phyloP scores from a whole-genome alignment of 345 rosid species.

The Corchorus capsularis region DNA sequence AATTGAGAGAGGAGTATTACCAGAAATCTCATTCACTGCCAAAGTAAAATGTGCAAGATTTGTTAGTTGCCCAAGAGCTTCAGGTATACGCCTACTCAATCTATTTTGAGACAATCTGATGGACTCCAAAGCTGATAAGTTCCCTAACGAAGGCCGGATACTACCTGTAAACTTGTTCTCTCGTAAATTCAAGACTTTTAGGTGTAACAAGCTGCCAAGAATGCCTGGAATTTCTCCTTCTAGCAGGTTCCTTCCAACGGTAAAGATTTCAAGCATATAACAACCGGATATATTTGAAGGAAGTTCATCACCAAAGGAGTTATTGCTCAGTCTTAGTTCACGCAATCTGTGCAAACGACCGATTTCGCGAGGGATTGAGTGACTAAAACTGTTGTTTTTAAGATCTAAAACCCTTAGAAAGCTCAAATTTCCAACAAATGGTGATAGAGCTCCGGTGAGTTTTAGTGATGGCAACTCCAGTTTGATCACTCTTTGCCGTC shows the following conservation, averaged over 20 bases:
- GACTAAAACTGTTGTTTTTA: not conserved
- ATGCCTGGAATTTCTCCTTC: slow-evolving; percentile 7
- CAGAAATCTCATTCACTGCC: too few relatives aligned
- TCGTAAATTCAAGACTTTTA: not conserved
- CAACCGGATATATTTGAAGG: slow-evolving; percentile 14
- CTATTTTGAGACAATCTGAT: not conserved
- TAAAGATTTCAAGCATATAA: not conserved
- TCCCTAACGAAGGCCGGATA: slow-evolving; percentile 12
- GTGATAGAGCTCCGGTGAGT: slow-evolving; percentile 22
- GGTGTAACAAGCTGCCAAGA: not conserved
- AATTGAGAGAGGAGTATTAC: not conserved
- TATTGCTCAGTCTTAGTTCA: not conserved
- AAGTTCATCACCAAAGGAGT: not conserved
- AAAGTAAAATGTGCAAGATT: too few relatives aligned
- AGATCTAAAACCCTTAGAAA: slow-evolving; percentile 21
- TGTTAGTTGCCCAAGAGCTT: not conserved
- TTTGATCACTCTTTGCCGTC: too few relatives aligned
- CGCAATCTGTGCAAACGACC: not conserved
- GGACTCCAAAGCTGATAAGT: slow-evolving; percentile 12
- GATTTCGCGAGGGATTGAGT: not conserved
- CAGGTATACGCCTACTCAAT: slow-evolving; percentile 8
- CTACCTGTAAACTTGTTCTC: not conserved
- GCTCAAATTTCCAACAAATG: not conserved
- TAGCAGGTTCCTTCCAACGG: not conserved
- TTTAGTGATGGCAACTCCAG: slow-evolving; percentile 18